Evolutionary conservation across 306 rosid genomes (phyloP).

Genomic region (Cajanus cajan): DNA sequence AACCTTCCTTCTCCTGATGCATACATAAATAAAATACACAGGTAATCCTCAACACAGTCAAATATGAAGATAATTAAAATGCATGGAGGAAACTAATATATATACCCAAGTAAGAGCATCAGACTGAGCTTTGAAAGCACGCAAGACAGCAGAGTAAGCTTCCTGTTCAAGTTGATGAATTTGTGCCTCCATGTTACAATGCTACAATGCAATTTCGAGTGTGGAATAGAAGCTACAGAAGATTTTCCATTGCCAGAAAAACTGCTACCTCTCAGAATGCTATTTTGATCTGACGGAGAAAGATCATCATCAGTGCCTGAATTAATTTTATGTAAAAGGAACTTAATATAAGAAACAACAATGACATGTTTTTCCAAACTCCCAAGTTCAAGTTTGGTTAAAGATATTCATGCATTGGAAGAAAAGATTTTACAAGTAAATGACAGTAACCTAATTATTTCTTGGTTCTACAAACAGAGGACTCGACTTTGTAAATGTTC

Average conservation of each 20-base stretch:
- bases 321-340: slow-evolving; percentile 23
- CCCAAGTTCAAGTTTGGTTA: neutral
- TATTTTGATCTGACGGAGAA: slow-evolving; percentile 60
- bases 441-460: too few relatives aligned
- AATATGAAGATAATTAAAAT: neutral
- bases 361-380: neutral
- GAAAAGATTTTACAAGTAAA: neutral
- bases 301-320: slow-evolving; percentile 63
- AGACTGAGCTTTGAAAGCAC: slow-evolving; percentile 97
- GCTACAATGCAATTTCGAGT: neutral
- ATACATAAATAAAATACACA: slow-evolving; percentile 26
- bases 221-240: slow-evolving; percentile 45
- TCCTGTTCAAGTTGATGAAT: slow-evolving; percentile 94
- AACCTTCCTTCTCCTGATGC: slow-evolving; percentile 88
- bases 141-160: slow-evolving; percentile 89
- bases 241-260: slow-evolving; percentile 48
- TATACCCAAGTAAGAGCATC: slow-evolving; percentile 94
- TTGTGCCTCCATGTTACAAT: slow-evolving; percentile 74
- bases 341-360: neutral
- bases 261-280: slow-evolving; percentile 55
- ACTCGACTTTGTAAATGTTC: neutral
- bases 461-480: neutral
- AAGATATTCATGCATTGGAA: neutral
- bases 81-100: slow-evolving; percentile 12
- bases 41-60: slow-evolving; percentile 8